These are phyloP conservation scores for Solanum clarkiae DNA, from an alignment of 257 asterid species.

Conservation along the genomic window DNA sequence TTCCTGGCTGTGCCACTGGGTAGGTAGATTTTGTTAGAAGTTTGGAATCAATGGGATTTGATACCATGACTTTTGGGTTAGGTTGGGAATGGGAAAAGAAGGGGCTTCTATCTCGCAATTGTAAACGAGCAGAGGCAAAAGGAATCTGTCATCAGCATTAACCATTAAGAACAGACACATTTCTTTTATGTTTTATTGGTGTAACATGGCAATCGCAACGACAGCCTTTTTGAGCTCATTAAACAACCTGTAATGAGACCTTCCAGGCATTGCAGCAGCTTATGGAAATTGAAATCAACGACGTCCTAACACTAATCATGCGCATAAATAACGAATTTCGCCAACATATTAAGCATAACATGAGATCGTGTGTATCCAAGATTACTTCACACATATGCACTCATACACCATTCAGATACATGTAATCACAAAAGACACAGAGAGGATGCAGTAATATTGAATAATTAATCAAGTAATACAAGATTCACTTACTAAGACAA, in stretches of 20 bases:
- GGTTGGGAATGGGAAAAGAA: no score
- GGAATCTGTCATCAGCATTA: no score
- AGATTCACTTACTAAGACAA: constrained; percentile 44
- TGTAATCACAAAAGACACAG: background rate
- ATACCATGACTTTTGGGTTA: no score
- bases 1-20: no score
- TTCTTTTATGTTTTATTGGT: no score
- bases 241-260: background rate
- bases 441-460: background rate
- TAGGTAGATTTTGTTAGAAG: background rate
- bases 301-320: background rate
- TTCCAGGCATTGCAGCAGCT: background rate
- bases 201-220: no score
- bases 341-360: background rate
- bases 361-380: background rate
- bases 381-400: background rate
- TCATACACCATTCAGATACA: background rate
- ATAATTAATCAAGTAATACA: background rate
- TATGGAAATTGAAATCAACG: background rate
- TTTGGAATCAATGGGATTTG: background rate
- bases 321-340: background rate
- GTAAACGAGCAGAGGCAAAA: no score
- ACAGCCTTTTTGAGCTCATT: background rate
- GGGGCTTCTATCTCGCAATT: no score
- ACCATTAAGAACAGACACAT: no score